A percentile compares a stretch with the other conserved stretches of the same genome.
These are phyloP conservation scores for Chlamydomonas applanata DNA, from an alignment of 139 green algal genomes.

Conservation along the genomic window DNA sequence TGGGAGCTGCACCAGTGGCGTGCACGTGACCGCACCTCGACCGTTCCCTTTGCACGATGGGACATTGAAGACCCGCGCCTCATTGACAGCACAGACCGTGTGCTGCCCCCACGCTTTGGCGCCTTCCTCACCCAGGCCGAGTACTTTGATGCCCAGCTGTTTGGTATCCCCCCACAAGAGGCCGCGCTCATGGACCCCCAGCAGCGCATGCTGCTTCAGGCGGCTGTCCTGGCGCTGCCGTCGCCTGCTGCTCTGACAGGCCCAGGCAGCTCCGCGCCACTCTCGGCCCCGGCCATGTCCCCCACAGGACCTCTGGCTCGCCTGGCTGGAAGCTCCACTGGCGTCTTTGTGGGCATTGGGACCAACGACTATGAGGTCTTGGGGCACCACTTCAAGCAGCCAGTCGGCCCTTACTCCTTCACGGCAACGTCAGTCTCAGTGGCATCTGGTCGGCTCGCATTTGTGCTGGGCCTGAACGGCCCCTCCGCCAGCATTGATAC, in stretches of 20 bases:
- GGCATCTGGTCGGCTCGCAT: constrained; percentile 60
- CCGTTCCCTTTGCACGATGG: constrained; percentile 49
- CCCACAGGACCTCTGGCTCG: background rate
- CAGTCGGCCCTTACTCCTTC: constrained; percentile 55
- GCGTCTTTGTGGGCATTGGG: constrained; percentile 68
- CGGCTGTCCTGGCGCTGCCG: constrained; percentile 30
- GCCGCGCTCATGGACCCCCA: constrained; percentile 76
- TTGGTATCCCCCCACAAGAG: constrained; percentile 61
- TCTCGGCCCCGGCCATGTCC: too few species aligned
- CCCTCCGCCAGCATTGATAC: constrained; percentile 73
- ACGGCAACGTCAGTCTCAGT: constrained; percentile 51
- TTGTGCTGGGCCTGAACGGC: constrained; percentile 61
- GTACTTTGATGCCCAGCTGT: constrained; percentile 47
- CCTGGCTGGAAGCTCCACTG: constrained; percentile 23
- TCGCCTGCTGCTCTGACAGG: too few species aligned
- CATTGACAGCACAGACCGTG: background rate
- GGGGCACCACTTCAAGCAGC: constrained; percentile 22
- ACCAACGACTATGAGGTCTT: constrained; percentile 65
- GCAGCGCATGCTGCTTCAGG: constrained; percentile 73
- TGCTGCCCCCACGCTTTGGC: constrained; percentile 57
- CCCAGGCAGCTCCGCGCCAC: too few species aligned
- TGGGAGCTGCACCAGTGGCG: background rate
- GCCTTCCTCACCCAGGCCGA: constrained; percentile 64
- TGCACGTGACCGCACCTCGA: constrained; percentile 22
- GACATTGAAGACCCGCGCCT: constrained; percentile 30